Percentiles rank a stretch among this genome's conserved stretches.
phyloP scores from a whole-genome alignment of 345 rosid species.

The Salix exigua region DNA sequence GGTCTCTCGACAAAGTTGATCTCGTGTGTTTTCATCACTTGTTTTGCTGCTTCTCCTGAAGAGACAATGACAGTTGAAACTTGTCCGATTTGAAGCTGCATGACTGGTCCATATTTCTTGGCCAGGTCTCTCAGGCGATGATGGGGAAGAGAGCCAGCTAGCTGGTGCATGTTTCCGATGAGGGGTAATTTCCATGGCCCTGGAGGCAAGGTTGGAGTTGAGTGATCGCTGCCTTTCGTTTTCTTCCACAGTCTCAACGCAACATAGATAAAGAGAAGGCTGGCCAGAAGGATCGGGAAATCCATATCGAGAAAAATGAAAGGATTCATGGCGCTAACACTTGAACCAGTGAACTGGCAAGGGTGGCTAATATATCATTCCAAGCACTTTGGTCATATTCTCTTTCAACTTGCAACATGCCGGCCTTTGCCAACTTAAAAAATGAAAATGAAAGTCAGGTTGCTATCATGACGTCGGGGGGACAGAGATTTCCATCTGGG shows the following conservation, averaged over 20 bases:
- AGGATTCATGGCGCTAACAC: no score
- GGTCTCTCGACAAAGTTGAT: background rate
- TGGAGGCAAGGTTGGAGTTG: background rate
- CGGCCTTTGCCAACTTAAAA: no score
- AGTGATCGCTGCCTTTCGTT: background rate
- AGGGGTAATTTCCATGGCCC: background rate
- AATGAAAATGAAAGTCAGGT: no score
- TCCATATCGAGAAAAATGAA: no score
- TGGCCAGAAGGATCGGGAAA: background rate
- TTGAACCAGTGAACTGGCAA: no score
- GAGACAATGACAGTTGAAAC: background rate
- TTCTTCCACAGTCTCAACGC: background rate
- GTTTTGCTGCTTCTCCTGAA: background rate
- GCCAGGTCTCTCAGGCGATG: background rate
- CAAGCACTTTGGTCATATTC: no score
- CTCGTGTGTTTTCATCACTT: slow-evolving; percentile 7
- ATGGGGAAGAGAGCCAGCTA: background rate
- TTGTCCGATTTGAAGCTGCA: background rate
- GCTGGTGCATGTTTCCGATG: background rate
- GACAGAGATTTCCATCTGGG: no score
- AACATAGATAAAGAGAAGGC: background rate
- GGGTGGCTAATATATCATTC: no score
- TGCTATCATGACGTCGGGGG: no score
- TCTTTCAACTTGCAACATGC: no score
- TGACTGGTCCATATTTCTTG: background rate